Evolutionary conservation across 306 rosid species (phyloP), one percentile per base, ranked within the genome.

Genomic region (Vigna mungo): DNA sequence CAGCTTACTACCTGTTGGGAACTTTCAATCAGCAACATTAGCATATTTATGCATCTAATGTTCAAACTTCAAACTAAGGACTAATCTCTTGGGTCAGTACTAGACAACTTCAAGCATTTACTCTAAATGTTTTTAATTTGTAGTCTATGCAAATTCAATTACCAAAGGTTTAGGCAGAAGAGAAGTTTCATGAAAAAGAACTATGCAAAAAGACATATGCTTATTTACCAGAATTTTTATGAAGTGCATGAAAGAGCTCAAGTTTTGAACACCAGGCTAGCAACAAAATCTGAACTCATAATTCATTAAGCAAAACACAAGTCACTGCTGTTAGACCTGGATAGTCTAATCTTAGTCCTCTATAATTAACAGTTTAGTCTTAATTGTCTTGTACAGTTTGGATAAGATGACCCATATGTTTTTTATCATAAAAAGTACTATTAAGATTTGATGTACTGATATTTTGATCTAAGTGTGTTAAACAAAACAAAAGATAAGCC

Each of bases 41-140:
- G 15, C 51, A 56, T 70, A 66, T 65, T 56, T 47, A 46, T 43
- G 67, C 68, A 54, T 68, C 15, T 51, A 66, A 74, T 81, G 20
- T 69, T 51, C 18, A 60, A 58, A 58, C 0, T 25, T 59, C 27
- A 75, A 49, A 25, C 44, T 41, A 82, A 68, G 43, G 41, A 51
- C 60, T 39, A 62, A 47, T 68, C 54, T 23, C 69, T 12, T 21
- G 63, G 51, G 23, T 64, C 69, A 73, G 25, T 27, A 12, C 66
- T 23, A 56, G 23, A 43, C 41, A 23, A 66, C 64, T 27, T 48
- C 25, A 3, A 48, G 46, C 6, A 73, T 66, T 54, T 55, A 25
- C 6, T 61, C 70, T 72, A 7, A n/a, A 60, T 44, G 27, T 10
- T 9, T 17, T 37, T 73, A 2, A 2, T 25, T 44, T n/a, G 12